Percentiles rank a stretch among this genome's conserved stretches.
Conservation (phyloP, 352 stramenopile species). For the Phytopythium litorale region DNA sequence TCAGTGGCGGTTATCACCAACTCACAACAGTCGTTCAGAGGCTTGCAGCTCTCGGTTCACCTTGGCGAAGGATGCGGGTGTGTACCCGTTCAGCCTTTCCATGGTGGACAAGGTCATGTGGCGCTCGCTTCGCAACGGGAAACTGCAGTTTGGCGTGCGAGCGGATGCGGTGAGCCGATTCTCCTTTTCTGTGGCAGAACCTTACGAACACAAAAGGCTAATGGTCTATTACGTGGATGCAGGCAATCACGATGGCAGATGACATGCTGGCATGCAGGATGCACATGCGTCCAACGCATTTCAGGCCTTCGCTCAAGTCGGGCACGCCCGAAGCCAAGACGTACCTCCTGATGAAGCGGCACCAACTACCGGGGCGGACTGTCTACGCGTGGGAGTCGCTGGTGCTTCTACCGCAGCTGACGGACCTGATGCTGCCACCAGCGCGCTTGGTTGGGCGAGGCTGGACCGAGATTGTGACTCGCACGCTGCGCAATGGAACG, state of each 20-base stretch:
- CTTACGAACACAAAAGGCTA: background rate
- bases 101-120: no score
- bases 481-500: background rate
- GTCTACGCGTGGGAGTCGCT: slow-evolving; percentile 16
- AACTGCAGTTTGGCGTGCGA: no score
- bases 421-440: background rate
- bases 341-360: slow-evolving; percentile 23
- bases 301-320: background rate
- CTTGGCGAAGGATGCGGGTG: no score
- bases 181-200: no score
- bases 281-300: background rate
- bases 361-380: slow-evolving; percentile 8
- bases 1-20: no score
- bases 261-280: background rate
- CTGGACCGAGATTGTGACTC: background rate
- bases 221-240: background rate
- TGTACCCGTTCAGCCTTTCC: no score
- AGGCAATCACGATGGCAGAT: background rate
- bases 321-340: background rate
- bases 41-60: no score
- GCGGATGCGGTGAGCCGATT: no score
- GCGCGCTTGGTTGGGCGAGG: background rate
- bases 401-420: background rate
- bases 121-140: no score
- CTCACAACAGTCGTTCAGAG: no score